Percentiles rank a stretch among this genome's conserved stretches.
Conservation (phyloP, 23 red algal species). For the Agarophyton chilense region DNA sequence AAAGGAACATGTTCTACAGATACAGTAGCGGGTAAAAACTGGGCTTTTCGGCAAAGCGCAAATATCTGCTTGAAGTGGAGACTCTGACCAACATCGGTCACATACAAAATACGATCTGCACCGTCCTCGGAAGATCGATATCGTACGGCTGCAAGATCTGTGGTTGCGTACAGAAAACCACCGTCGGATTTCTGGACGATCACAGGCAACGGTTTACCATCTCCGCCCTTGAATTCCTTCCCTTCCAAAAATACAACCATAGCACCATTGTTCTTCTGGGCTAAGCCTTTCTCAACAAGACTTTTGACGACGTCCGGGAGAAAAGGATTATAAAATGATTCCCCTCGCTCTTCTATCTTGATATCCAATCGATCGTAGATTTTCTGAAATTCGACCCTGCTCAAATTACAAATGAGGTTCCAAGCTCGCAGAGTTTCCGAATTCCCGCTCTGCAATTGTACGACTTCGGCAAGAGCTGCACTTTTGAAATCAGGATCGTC, state of each 20-base stretch:
- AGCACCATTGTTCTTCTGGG: slow-evolving; percentile 84
- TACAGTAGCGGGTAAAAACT: slow-evolving; percentile 66
- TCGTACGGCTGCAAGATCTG: slow-evolving; percentile 94
- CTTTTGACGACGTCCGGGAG: slow-evolving; percentile 65
- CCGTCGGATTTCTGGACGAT: slow-evolving; percentile 97
- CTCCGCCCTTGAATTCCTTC: slow-evolving; percentile 75
- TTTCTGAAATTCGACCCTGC: slow-evolving; percentile 92
- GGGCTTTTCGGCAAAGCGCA: slow-evolving; percentile 81
- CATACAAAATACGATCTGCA: slow-evolving; percentile 94
- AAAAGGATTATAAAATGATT: slow-evolving; percentile 97
- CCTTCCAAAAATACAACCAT: slow-evolving; percentile 95
- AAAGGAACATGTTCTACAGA: slow-evolving; percentile 97
- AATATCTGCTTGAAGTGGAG: slow-evolving; percentile 99
- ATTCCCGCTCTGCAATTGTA: slow-evolving; percentile 88
- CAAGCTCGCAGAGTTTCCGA: slow-evolving; percentile 84
- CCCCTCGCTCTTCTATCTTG: slow-evolving; percentile 83
- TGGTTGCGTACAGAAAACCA: slow-evolving; percentile 96
- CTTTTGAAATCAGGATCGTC: slow-evolving; percentile 91
- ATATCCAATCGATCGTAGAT: slow-evolving; percentile 94
- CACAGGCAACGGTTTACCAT: slow-evolving; percentile 84
- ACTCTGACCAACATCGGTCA: slow-evolving; percentile 97
- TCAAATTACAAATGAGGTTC: slow-evolving; percentile 88
- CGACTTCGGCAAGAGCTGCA: slow-evolving; percentile 86
- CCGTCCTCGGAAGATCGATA: slow-evolving; percentile 85
- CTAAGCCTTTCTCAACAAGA: slow-evolving; percentile 76